A percentile compares a stretch with the other conserved stretches of the same genome.
phyloP scores from a whole-genome alignment of 2,329 filamentous ascomycete species.

The Verticillium albo-atrum region DNA sequence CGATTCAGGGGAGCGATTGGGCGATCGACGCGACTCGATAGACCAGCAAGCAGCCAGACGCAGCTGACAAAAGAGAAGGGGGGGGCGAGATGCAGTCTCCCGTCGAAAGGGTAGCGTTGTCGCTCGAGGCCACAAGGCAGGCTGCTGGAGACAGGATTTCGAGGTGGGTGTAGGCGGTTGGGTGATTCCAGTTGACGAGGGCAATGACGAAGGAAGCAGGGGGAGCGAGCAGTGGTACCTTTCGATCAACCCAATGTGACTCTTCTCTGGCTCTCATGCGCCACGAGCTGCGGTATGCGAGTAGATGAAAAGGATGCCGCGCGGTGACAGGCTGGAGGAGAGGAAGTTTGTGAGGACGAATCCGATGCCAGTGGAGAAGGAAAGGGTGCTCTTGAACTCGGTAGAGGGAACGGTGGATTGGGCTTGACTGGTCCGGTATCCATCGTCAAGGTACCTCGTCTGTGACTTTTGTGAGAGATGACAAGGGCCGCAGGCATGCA shows the following conservation, averaged over 20 bases:
- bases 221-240: slow-evolving; percentile 1
- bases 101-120: background rate
- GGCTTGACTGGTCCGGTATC: background rate
- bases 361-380: slow-evolving; percentile 12
- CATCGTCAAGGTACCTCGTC: slow-evolving; percentile 8
- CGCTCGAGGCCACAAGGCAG: background rate
- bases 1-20: background rate
- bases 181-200: background rate
- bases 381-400: background rate
- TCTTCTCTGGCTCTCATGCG: background rate
- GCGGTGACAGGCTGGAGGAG: background rate
- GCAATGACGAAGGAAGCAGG: slow-evolving; percentile 1
- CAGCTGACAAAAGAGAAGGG: background rate
- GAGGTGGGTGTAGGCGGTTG: background rate
- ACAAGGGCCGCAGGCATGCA: background rate
- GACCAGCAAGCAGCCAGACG: background rate
- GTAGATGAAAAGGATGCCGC: slow-evolving; percentile 1
- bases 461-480: background rate
- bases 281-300: background rate
- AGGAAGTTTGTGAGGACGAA: slow-evolving; percentile 8
- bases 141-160: background rate
- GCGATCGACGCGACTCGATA: background rate
- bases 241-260: background rate
- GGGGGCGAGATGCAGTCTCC: background rate
- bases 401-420: slow-evolving; percentile 5